A percentile compares a stretch with the other conserved stretches of the same genome.
Conservation (phyloP, 2,329 filamentous ascomycete genomes). For the Ambrosiella cleistominuta region DNA sequence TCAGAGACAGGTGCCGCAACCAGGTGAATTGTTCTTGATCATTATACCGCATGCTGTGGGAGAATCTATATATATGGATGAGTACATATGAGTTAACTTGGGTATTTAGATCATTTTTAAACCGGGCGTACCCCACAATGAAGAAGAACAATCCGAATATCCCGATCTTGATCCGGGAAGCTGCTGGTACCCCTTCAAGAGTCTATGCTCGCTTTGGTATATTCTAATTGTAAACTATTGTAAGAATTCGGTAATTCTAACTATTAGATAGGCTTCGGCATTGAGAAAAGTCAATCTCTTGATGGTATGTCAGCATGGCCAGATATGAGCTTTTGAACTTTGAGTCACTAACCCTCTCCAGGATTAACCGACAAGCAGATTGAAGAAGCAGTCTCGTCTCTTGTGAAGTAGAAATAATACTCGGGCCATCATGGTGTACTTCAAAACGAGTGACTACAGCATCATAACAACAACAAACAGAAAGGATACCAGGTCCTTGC, state of each 20-base stretch:
- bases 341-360: conserved; percentile 14
- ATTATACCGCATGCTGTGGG: too few species aligned
- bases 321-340: background rate
- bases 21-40: conserved; percentile 36
- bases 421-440: background rate
- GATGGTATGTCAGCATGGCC: conserved; percentile 24
- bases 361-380: conserved; percentile 43
- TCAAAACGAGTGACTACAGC: background rate
- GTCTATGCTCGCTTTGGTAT: conserved; percentile 87
- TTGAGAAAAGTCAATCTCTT: conserved; percentile 39
- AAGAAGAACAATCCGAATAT: conserved; percentile 95
- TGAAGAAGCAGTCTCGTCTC: conserved; percentile 36
- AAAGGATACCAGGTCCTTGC: background rate
- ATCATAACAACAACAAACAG: background rate
- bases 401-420: conserved; percentile 28
- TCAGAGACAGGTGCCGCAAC: conserved; percentile 77
- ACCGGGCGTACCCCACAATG: conserved; percentile 88
- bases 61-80: too few species aligned
- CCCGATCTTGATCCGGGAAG: conserved; percentile 90
- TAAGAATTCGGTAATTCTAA: conserved; percentile 1
- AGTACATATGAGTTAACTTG: too few species aligned
- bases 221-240: conserved; percentile 16
- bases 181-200: conserved; percentile 62
- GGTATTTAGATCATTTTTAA: conserved; percentile 59
- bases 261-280: conserved; percentile 30